Conservation (phyloP, 2,329 filamentous ascomycete genomes). For the Pseudogymnoascus sp. region DNA sequence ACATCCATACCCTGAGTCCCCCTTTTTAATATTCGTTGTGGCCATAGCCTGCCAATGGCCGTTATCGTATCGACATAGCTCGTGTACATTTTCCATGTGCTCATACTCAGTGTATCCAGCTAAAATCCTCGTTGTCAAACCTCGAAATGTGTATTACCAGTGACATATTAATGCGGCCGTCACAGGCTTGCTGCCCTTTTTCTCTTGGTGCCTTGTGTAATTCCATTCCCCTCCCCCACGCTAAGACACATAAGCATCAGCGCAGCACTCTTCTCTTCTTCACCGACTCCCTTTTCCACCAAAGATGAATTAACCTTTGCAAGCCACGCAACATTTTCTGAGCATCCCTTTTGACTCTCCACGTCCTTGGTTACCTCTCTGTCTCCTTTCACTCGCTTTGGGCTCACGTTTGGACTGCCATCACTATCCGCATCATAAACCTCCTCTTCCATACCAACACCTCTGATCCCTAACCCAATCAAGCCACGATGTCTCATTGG, state of each 20-base stretch:
- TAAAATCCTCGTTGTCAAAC: not conserved
- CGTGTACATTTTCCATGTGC: not conserved
- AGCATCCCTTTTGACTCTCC: not conserved
- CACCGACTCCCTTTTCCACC: not conserved
- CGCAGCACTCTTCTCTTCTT: slow-evolving; percentile 4
- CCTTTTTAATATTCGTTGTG: not conserved
- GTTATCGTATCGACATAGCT: slow-evolving; percentile 4
- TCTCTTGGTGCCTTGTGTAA: not conserved
- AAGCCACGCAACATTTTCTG: not conserved
- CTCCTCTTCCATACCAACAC: not conserved
- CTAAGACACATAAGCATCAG: slow-evolving; percentile 8
- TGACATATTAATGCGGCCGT: not conserved
- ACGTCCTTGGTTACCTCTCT: not conserved
- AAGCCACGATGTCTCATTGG: not conserved
- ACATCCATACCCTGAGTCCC: not conserved
- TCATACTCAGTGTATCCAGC: not conserved
- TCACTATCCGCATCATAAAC: not conserved
- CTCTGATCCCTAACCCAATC: not conserved
- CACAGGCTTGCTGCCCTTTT: slow-evolving; percentile 1
- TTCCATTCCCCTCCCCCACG: not conserved
- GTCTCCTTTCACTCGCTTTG: not conserved
- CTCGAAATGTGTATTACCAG: not conserved
- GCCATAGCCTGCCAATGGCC: not conserved
- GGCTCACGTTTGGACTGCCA: not conserved
- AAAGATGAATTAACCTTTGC: not conserved